Evolutionary conservation across 169 alveolate species (phyloP).

Genomic region (Besnoitia besnoiti): DNA sequence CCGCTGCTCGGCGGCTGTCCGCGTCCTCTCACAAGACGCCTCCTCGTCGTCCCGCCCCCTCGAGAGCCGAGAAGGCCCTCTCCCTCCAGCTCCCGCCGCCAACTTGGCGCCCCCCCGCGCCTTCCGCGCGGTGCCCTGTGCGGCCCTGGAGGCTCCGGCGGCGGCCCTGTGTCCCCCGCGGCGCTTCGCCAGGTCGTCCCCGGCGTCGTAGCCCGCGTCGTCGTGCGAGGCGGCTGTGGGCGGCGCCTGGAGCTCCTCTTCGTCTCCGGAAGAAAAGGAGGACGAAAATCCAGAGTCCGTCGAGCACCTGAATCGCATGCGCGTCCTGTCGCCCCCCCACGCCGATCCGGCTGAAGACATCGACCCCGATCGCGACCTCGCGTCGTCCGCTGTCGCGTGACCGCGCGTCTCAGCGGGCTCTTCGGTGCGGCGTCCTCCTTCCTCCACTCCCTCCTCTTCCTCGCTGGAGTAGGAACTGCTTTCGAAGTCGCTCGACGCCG

Average conservation of each 20-base stretch:
- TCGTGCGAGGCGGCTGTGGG: background rate
- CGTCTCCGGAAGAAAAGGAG: slow-evolving; percentile 13
- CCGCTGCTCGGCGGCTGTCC: background rate
- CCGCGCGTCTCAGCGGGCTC: too few relatives aligned
- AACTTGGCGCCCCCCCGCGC: too few relatives aligned
- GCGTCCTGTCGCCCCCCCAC: background rate
- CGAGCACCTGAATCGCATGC: background rate
- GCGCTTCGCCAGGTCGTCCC: slow-evolving; percentile 12
- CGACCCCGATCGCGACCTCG: background rate
- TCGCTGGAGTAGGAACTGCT: background rate
- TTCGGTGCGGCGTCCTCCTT: background rate
- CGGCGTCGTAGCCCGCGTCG: slow-evolving; percentile 43
- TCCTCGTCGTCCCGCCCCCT: too few relatives aligned
- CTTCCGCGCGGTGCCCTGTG: background rate
- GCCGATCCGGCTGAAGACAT: background rate
- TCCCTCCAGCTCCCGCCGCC: too few relatives aligned
- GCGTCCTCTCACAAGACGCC: too few relatives aligned
- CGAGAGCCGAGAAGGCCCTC: too few relatives aligned
- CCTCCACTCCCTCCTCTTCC: background rate
- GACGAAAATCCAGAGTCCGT: background rate
- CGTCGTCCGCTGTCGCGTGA: background rate
- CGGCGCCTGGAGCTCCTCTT: background rate
- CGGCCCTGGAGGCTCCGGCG: background rate
- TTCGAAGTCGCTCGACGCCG: background rate
- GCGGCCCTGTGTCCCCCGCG: background rate